Base-by-base conservation (phyloP, 108 stramenopile genomes). In the Nitzschia putrida region DNA sequence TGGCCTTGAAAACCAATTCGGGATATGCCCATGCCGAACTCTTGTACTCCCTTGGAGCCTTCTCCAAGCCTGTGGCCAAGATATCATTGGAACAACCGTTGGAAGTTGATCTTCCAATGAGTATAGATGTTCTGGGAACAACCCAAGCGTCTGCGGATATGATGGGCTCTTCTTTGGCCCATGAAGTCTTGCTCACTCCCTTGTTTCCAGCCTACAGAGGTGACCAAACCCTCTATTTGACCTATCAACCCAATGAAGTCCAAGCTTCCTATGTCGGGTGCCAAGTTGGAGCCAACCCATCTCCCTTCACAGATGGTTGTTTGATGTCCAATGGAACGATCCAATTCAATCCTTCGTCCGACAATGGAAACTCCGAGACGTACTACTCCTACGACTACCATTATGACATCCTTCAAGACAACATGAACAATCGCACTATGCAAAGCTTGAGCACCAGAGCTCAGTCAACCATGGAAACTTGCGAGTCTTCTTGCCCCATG, bases 11-110 rank as follows among this genome's bases (percentile, higher is more conserved):
- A 26, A 73, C 74, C 49, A 61, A 57, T 6, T 23, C 54, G 23
- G 12, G 58, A 20, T 87, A 78, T 51, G 71, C 45, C 6, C 12
- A 24, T 34, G 89, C 92, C 23, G 50, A 53, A 11, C 22, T 52
- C 8, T 77, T 91, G 57, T 94, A 89, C 66, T 20, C 58, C 25
- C 21, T 88, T 8, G 92, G 92, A 21, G 85, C 83, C 6, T 54
- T 83, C 61, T 88, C 86, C 67, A 81, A 80, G 53, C 82, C 85
- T 0, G 76, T 73, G 56, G 89, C 92, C 10, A 44, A 21, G 10
- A 23, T 93, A 14, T 68, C 83, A 8, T 20, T 64, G 25, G 20
- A 57, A 10, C 49, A 76, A 12, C 25, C 78, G 0, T 64, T 92
- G 52, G 7, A 23, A 0, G 21, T 13, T 12, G 18, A 14, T 0